Evolutionary conservation across 768 basidiomycete genomes (phyloP), one percentile per base, ranked within the genome.

Genomic region (Ramaria sp.): DNA sequence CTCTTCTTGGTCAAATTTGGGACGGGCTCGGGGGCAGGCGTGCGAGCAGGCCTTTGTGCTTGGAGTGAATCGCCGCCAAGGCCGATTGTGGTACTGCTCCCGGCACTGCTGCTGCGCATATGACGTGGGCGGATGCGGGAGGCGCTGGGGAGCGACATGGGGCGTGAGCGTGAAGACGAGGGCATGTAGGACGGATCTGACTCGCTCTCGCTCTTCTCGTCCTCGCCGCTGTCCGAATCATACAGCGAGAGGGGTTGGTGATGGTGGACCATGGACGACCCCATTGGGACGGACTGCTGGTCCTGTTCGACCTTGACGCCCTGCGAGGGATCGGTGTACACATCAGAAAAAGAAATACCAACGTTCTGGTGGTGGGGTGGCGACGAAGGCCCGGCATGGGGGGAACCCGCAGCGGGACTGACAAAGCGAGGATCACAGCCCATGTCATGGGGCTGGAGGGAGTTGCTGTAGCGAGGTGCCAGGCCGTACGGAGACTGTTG

Each of bases 1-100:
- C 60, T 62, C 48, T 64, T 63, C 61, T 69, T 69, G 34, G 60
- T 65, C 42, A 68, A 59, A 43, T 64, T 59, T 1, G 48, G 48
- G 11, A 49, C 48, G 1, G 66, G 66, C 2, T 66, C 61, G 15
- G 66, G 66, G 22, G 66, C 55, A 7, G 67, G 67, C n/a, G 48
- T 49, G 48, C 48, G 48, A 1, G 48, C 24, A n/a, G 48, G 48
- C 34, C 51, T 39, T 39, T 53, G 37, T 17, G 45, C 38, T 1
- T 39, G 53, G 19, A 41, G 24, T 17, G 39, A 24, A 41, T 37
- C 27, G 37, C 22, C 51, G 33, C 19, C 24, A 39, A 39, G 37
- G 30, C 51, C 41, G 24, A 42, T 37, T 3, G 51, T 24, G 24
- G 19, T n/a, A 15, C 34, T 53, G 27, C 51, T 37, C 22, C 53